Conservation (phyloP, 106 monocot genomes). For the Dendrobium huoshanense region DNA sequence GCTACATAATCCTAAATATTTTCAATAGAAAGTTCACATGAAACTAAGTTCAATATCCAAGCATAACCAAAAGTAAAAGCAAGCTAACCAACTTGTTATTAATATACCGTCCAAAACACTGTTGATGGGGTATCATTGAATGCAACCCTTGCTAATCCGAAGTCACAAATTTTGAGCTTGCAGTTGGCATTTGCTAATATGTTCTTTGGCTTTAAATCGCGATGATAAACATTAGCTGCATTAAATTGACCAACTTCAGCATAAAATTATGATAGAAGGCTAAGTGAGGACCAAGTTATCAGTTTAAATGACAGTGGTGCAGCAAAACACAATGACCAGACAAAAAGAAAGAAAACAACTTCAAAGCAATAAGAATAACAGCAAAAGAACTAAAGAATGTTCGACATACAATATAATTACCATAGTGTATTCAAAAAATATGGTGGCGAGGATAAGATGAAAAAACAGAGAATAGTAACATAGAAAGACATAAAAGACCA, state of each 20-base stretch:
- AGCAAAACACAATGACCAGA: slow-evolving; percentile 1
- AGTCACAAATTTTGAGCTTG: slow-evolving; percentile 92
- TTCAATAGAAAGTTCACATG: neutral
- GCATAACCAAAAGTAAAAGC: neutral
- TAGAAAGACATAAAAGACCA: neutral
- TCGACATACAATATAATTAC: no score
- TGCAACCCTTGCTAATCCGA: slow-evolving; percentile 88
- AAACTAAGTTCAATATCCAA: neutral
- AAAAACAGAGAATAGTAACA: neutral
- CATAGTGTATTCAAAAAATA: neutral
- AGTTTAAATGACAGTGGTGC: neutral
- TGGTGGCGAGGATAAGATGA: neutral
- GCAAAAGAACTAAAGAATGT: neutral
- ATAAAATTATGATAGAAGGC: neutral
- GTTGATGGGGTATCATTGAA: slow-evolving; percentile 78
- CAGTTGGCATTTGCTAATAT: slow-evolving; percentile 91
- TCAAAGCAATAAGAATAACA: neutral
- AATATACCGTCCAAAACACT: slow-evolving; percentile 58
- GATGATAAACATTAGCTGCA: slow-evolving; percentile 92
- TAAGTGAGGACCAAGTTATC: neutral
- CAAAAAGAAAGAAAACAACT: neutral
- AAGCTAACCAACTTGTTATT: neutral
- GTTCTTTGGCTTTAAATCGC: slow-evolving; percentile 88
- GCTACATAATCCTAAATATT: slow-evolving; percentile 85
- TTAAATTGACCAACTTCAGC: neutral